Base-by-base conservation (phyloP, 2,329 filamentous ascomycete genomes). In the Aspergillus novofumigatus region DNA sequence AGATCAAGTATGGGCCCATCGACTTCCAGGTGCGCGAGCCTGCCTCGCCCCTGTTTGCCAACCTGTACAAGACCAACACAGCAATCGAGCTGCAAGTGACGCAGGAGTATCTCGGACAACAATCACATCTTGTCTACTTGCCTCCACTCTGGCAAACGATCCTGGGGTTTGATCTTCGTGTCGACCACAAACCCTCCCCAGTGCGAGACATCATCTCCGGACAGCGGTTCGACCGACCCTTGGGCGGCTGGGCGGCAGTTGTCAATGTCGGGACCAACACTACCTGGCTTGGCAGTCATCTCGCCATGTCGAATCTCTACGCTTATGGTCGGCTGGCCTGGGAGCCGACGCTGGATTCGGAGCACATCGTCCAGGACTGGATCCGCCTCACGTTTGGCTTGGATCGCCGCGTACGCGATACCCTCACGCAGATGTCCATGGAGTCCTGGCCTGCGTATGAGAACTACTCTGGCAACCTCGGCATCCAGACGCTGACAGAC, bases 1-100 rank as follows among this genome's bases (percentile, higher is more conserved):
- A 91, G 67, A 86, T 90, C 71, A 91, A 90, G 70, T 89, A 87
- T 60, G 87, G 88, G 0, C 86, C 87, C 0, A 90, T 90, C 58
- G 87, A 90, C 66, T 90, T 90, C 70, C 87, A 90, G 65, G 85
- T 89, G 10, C 82, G 87, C 38, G 87, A 90, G 68, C 84, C 87
- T 1, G 72, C 80, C 1, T 88, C 83, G 3, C 87, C 88, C 0
- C 72, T 91, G 1, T 89, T 90, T 60, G 80, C 78, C 5, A 77
- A 81, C 49, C 64, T 83, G 6, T 68, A 64, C 44, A 68, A 80
- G 3, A 82, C 79, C 0, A 78, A 69, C 49, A 74, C 70, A 10
- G 83, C 84, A 0, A 83, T 90, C 41, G 87, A 90, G 68, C 76
- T 90, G 1, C 80, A 89, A 66, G 79, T 90, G 20, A 80, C 82